These are phyloP conservation scores for Phytophthora megakarya DNA, from an alignment of 352 stramenopile genomes.

Conservation along the genomic window DNA sequence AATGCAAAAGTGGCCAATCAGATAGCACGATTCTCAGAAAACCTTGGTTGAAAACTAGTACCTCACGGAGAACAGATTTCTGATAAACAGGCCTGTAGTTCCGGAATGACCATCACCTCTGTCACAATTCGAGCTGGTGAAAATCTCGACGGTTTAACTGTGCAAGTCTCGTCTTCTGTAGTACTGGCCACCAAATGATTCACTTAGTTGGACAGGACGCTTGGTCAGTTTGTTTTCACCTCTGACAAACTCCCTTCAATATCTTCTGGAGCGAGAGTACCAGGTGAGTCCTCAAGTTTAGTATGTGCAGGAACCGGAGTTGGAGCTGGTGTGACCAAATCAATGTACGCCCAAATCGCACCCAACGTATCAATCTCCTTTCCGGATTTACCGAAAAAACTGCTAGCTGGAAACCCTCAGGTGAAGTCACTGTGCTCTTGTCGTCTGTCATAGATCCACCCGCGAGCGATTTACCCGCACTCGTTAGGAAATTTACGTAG, in stretches of 20 bases:
- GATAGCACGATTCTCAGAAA: no score
- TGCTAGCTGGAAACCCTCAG: slow-evolving; percentile 16
- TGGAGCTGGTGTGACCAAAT: not conserved
- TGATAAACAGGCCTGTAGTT: no score
- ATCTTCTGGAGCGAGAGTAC: not conserved
- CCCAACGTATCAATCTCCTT: slow-evolving; percentile 19
- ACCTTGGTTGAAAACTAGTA: no score
- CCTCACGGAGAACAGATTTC: no score
- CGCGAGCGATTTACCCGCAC: not conserved
- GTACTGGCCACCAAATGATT: slow-evolving; percentile 11
- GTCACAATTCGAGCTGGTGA: no score
- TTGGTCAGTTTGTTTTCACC: slow-evolving; percentile 1
- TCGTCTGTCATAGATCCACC: slow-evolving; percentile 2
- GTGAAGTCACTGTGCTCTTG: slow-evolving; percentile 1
- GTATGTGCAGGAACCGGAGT: not conserved
- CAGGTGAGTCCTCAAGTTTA: not conserved
- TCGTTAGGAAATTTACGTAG: slow-evolving; percentile 8
- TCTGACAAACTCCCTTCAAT: slow-evolving; percentile 1
- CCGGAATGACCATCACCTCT: no score
- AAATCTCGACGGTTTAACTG: no score
- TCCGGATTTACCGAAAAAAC: slow-evolving; percentile 13
- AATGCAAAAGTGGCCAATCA: no score
- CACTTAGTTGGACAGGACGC: slow-evolving; percentile 1
- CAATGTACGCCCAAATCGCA: no score
- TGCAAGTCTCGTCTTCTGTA: no score